phyloP scores from a whole-genome alignment of 148 eudicot species.

The Rheum nobile region DNA sequence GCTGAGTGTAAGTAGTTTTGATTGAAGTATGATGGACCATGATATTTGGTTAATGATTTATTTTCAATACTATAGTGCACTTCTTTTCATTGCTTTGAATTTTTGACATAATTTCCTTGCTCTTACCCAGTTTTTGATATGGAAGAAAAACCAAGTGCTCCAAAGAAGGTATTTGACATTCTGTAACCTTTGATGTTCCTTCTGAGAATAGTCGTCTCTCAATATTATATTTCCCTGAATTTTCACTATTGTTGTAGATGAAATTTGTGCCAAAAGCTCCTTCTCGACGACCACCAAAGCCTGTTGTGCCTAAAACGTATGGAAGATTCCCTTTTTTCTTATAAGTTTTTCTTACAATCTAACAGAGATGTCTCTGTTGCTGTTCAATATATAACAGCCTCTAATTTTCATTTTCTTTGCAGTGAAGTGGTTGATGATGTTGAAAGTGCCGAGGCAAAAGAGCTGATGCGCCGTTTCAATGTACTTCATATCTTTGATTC shows the following conservation, averaged over 20 bases:
- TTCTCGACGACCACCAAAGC: constrained; percentile 31
- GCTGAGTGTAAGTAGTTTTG: background rate
- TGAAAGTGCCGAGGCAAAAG: constrained; percentile 40
- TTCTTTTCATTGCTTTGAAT: background rate
- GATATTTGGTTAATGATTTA: background rate
- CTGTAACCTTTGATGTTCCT: background rate
- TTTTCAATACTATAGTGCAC: background rate
- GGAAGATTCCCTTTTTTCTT: background rate
- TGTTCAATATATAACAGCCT: background rate
- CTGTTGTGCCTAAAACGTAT: constrained; percentile 52
- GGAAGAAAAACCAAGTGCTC: background rate
- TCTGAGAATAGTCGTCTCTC: background rate
- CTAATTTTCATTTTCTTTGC: constrained; percentile 11
- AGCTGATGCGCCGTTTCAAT: constrained; percentile 48
- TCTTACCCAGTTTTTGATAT: background rate
- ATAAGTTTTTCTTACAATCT: background rate
- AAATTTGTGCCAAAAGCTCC: constrained; percentile 63
- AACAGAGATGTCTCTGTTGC: background rate
- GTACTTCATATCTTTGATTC: constrained; percentile 19
- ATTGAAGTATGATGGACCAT: background rate
- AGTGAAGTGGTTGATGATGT: constrained; percentile 67
- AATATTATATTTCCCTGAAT: background rate
- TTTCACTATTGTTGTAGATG: constrained; percentile 29
- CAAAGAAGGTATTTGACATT: constrained; percentile 7
- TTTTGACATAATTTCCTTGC: background rate